A percentile compares a stretch with the other conserved stretches of the same genome.
Conservation (phyloP, 768 basidiomycete species). For the Kwoniella mangroviensis region DNA sequence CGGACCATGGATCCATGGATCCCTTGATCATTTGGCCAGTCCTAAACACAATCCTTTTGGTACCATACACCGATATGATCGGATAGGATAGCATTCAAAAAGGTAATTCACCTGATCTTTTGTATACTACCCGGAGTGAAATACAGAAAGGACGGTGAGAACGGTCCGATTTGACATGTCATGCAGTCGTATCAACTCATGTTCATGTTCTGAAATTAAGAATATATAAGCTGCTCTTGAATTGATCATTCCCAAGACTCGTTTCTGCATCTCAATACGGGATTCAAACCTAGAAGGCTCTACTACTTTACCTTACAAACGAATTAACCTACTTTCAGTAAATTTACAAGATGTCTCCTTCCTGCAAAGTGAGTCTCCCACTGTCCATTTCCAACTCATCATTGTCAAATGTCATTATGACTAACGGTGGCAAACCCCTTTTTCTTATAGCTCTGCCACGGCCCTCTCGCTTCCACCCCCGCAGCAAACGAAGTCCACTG, state of each 20-base stretch:
- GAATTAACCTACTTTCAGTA: background rate
- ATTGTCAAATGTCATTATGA: background rate
- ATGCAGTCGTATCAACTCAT: background rate
- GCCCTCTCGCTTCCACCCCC: conserved; percentile 23
- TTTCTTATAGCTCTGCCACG: conserved; percentile 30
- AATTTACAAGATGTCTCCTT: conserved; percentile 3
- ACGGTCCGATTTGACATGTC: background rate
- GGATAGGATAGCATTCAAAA: background rate
- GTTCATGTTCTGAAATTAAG: background rate
- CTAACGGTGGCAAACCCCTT: background rate
- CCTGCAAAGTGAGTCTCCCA: conserved; percentile 26
- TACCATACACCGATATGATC: conserved; percentile 10
- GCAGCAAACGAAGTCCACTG: conserved; percentile 21
- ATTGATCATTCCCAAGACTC: background rate
- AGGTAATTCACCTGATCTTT: conserved; percentile 14
- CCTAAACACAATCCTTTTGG: conserved; percentile 2
- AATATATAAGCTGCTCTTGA: conserved; percentile 12
- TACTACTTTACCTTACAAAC: background rate
- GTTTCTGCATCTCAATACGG: background rate
- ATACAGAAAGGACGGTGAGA: conserved; percentile 1
- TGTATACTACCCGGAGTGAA: background rate
- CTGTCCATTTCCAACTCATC: background rate
- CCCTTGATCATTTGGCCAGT: background rate
- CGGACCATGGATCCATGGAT: background rate
- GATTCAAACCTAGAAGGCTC: background rate